These are phyloP conservation scores for Hamamelis virginiana DNA, from an alignment of 164 flowering plant species.

Conservation along the genomic window DNA sequence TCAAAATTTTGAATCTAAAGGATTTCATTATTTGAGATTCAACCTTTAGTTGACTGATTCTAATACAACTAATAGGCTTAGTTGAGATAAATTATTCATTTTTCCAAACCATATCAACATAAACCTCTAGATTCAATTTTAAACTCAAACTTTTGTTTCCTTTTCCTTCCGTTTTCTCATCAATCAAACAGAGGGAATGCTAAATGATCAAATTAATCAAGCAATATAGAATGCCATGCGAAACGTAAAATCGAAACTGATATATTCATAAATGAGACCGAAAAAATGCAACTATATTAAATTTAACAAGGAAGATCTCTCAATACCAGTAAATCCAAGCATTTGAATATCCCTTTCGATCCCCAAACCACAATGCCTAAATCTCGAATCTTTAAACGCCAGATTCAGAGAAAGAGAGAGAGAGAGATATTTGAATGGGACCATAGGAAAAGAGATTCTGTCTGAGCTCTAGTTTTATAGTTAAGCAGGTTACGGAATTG, in stretches of 20 bases:
- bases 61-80: no score
- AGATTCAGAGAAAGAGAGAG: neutral
- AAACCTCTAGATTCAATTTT: neutral
- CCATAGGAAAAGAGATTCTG: no score
- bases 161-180: neutral
- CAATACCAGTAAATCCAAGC: conserved; percentile 3
- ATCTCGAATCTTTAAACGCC: neutral
- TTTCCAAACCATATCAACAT: no score
- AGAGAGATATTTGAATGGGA: no score
- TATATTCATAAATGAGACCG: neutral
- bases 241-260: neutral
- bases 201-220: neutral
- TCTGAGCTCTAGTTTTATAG: neutral
- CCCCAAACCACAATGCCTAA: neutral
- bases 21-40: neutral
- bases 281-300: neutral
- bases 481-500: neutral
- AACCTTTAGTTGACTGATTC: neutral
- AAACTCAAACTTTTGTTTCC: neutral
- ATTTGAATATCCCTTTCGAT: neutral
- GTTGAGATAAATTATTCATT: no score
- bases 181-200: neutral
- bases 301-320: neutral
- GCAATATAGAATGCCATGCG: neutral
- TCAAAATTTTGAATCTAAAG: neutral